Conservation (phyloP, 2,329 filamentous ascomycete genomes). For the Corniculantispora saksenae region DNA sequence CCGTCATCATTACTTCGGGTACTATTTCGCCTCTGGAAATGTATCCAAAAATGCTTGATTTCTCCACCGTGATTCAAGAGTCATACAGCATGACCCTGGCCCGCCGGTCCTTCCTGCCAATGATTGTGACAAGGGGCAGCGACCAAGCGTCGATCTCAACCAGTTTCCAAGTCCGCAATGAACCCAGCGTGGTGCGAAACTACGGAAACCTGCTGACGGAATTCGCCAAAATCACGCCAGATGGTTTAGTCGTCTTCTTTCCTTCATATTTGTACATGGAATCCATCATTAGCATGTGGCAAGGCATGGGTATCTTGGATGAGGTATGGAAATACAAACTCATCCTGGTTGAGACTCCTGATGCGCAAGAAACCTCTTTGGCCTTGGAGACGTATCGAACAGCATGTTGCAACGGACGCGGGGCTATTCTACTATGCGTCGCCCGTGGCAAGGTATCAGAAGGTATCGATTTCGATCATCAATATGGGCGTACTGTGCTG, state of each 20-base stretch:
- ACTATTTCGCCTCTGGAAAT: conserved; percentile 97
- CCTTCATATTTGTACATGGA: conserved; percentile 99
- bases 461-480: conserved; percentile 98
- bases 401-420: conserved; percentile 94
- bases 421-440: conserved; percentile 90
- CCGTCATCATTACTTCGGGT: conserved; percentile 96
- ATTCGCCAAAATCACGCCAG: conserved; percentile 92
- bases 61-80: conserved; percentile 88
- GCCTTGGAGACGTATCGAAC: conserved; percentile 96
- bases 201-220: conserved; percentile 92
- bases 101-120: conserved; percentile 89
- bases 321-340: conserved; percentile 99
- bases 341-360: conserved; percentile 95
- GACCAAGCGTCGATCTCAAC: conserved; percentile 93
- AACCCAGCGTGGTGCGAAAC: conserved; percentile 94
- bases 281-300: conserved; percentile 98
- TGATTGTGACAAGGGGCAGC: conserved; percentile 94
- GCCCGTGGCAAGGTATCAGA: conserved; percentile 96
- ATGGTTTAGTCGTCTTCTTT: conserved; percentile 99
- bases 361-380: conserved; percentile 93
- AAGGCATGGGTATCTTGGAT: conserved; percentile 96
- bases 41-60: conserved; percentile 98
- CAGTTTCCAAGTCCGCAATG: conserved; percentile 91
- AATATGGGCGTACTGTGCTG: conserved; percentile 92
- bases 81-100: conserved; percentile 97